Evolutionary conservation across 768 basidiomycete genomes (phyloP), one percentile per base, ranked within the genome.

Genomic region (Naganishia antarctica): DNA sequence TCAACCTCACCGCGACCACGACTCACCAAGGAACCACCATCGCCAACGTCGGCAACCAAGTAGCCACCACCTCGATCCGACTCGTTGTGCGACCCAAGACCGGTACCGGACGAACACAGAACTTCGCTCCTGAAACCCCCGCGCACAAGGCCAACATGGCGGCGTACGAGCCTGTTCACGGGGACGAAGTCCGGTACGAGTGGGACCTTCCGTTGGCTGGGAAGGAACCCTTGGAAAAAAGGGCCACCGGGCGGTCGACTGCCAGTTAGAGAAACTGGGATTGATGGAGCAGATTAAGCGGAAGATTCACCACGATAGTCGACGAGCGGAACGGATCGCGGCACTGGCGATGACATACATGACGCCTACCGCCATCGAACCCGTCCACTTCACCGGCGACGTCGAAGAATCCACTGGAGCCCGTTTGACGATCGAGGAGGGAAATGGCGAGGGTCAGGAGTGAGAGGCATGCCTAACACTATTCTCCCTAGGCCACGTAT

Each of bases 361-460:
- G 37, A 7, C 7, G 37, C 43, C 43, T 21, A 44, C 43, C 18
- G n/a, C 13, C 43, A n/a, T 44, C 18, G 43, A 44, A 44, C 11
- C 43, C 43, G 43, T 21, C 18, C 43, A 44, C 18, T 15, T 44
- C 43, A n/a, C 43, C 11, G 43, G n/a, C 11, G 43, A 12, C 43
- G 16, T n/a, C 43, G 43, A 44, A 5, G 11, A 44, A 21, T 9
- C 7, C 34, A 15, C 43, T 18, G 37, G 37, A 12, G 18, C 43
- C 13, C 11, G 18, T 15, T 44, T 44, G 43, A 40, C 37, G 37
- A 40, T n/a, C 43, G 43, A 44, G 43, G 43, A 44, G 43, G 43
- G 43, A 44, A 44, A 44, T 44, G 43, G 43, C 43, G 43, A 44
- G 43, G 43, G 43, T 9, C 43, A 44, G 43, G 43, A 44, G 43